Base-by-base conservation (phyloP, 164 flowering plant species). In the Buxus sempervirens region DNA sequence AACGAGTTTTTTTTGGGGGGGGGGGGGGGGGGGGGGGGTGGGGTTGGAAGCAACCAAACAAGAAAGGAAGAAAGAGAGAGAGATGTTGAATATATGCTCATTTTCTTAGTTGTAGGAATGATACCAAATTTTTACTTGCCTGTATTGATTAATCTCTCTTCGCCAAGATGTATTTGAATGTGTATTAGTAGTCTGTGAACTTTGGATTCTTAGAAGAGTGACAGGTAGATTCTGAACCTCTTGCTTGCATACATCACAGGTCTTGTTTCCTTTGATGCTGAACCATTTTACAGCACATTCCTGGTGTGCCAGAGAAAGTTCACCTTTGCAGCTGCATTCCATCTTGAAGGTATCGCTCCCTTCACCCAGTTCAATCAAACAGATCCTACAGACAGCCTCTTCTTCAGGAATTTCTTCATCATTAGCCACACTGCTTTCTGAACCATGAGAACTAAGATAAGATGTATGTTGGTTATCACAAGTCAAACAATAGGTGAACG, bases 311-410 rank as follows among this genome's bases (percentile, higher is more conserved):
- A 89, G 76, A 32, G 90, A 90, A 62, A 89, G 85, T 69, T 85
- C 91, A 21, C 94, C 94, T 81, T 83, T 89, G 77, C 94, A 89
- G 72, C 82, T 82, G 41, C 94, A 89, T 67, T 87, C 94, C 87
- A 89, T 79, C 78, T 85, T 89, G 25, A 89, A 77, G 21, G 94
- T 80, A 1, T 87, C 87, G 18, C 74, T 75, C 64, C 86, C 90
- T 77, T 84, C 91, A 27, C 80, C 84, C 4, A 89, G 77, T 72
- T 85, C 94, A 41, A 77, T 58, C 54, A 79, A 71, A 73, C 94
- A 89, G 58, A 89, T 89, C 76, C 91, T 78, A 71, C 94, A 89
- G 26, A 89, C 88, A 10, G 94, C 94, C 75, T 84, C 90, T 76
- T 85, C 91, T 80, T 82, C 88, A 28, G 81, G 78, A 68, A 88